Evolutionary conservation across 2,329 filamentous ascomycete genomes (phyloP).

Genomic region (Aspergillus persii): DNA sequence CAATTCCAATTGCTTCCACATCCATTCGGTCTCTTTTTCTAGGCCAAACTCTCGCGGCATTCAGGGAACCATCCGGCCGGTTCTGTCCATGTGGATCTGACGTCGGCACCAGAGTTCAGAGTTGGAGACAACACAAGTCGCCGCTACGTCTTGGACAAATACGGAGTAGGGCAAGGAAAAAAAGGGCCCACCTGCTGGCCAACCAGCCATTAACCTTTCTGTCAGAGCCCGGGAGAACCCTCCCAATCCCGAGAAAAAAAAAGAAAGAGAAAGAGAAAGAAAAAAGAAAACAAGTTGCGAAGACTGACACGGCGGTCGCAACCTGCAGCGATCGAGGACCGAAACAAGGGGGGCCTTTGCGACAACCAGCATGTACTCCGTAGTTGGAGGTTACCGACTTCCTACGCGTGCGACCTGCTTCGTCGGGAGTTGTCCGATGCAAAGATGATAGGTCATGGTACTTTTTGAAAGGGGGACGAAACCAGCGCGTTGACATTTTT

Average conservation of each 20-base stretch:
- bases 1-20: not conserved
- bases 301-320: not conserved
- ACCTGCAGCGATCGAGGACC: not conserved
- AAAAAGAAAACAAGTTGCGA: not conserved
- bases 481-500: not conserved
- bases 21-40: not conserved
- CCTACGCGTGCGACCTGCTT: not conserved
- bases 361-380: not conserved
- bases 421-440: conserved; percentile 5
- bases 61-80: conserved; percentile 2
- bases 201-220: not conserved
- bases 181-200: not conserved
- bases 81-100: conserved; percentile 29
- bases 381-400: not conserved
- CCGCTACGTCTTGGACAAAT: no score
- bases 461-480: not conserved
- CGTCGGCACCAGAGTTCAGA: conserved; percentile 14
- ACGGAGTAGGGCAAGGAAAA: not conserved
- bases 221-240: not conserved
- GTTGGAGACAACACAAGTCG: not conserved
- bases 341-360: not conserved
- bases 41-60: conserved; percentile 4
- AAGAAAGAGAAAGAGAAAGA: not conserved
- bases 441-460: conserved; percentile 18
- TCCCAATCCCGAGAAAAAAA: not conserved